Base-by-base conservation (phyloP, 306 rosid genomes). In the Citrullus mucosospermus region DNA sequence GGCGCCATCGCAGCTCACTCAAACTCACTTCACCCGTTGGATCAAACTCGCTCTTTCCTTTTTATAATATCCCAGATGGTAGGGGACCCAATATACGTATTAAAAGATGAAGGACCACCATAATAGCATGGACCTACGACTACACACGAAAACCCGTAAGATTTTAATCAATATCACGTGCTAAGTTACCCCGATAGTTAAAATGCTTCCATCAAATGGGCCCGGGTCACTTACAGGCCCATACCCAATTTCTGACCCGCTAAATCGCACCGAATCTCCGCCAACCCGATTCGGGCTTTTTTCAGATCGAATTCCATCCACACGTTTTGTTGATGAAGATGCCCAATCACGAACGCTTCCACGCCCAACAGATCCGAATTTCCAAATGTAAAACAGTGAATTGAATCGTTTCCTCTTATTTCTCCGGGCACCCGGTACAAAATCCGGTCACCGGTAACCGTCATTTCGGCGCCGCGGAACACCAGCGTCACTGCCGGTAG, bases 281-380 rank as follows among this genome's bases (percentile, higher is more conserved):
- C 92, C 84, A 88, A 54, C 0, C 98, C 98, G 73, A 93, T 85
- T 80, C 93, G 86, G 0, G 89, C 86, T n/a, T 84, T 74, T 32
- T 32, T 79, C 5, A 91, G 88, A 82, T 93, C 98, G 79, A 86
- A 93, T 67, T 93, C 98, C 91, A 93, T 75, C 97, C 97, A 91
- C 82, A 91, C 61, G 71, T 91, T 88, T 28, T 91, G 97, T 82
- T 93, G 98, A 68, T 93, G 98, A 69, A 88, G 92, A 69, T 91
- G 97, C 6, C 98, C 98, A 32, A 93, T 91, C 43, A 93, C 86
- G 20, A 74, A 93, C 16, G 93, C 90, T 82, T 93, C 98, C 11
- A 87, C 91, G 0, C 98, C 97, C 9, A 93, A 36, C 2, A 93
- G 75, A 80, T 93, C 98, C 2, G 98, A 91, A 74, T 91, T 93